Base-by-base conservation (phyloP, 805 yeast species). In the Tetrapisispora arboricola region DNA sequence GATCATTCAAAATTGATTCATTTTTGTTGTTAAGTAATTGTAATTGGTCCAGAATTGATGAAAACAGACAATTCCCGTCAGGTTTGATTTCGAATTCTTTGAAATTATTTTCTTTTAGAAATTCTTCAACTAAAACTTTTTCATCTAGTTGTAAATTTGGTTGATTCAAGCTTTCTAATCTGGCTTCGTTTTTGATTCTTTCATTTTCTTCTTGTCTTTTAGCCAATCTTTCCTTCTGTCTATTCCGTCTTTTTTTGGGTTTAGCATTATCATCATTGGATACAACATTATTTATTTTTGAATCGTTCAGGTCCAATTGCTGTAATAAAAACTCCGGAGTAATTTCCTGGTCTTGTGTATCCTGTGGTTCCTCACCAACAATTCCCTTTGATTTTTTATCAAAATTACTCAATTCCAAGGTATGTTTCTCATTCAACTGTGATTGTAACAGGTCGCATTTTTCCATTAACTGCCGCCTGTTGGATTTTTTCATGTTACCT, bases 61-160 rank as follows among this genome's bases (percentile, higher is more conserved):
- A 84, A 66, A 86, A 92, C 25, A 90, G 64, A 68, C 98, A 92
- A 59, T 90, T 90, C 0, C 97, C 98, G 60, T 90, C 97, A 0
- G 97, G 95, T 44, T 71, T 67, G 36, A 87, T 83, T 49, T 87
- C 94, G 45, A 69, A 62, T 48, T 80, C 78, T 17, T 47, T 54
- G n/a, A 85, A 63, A 4, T 69, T 63, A 25, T 71, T 65, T 20
- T 71, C 41, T 2, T 55, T 49, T 45, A 92, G 74, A 21, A 80
- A 54, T 28, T 66, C 66, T 16, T 67, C 68, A 57, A 90, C 70
- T 37, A 78, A 75, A 12, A 77, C 82, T 43, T 76, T 70, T 63
- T 90, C 97, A 17, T 82, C 74, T 37, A 73, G 72, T 26, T 87
- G 68, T 49, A 76, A 66, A 57, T 90, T 85, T 0, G 87, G 82